These are phyloP conservation scores for Orbilia quercus DNA, from an alignment of 2,329 filamentous ascomycete species.

Conservation along the genomic window DNA sequence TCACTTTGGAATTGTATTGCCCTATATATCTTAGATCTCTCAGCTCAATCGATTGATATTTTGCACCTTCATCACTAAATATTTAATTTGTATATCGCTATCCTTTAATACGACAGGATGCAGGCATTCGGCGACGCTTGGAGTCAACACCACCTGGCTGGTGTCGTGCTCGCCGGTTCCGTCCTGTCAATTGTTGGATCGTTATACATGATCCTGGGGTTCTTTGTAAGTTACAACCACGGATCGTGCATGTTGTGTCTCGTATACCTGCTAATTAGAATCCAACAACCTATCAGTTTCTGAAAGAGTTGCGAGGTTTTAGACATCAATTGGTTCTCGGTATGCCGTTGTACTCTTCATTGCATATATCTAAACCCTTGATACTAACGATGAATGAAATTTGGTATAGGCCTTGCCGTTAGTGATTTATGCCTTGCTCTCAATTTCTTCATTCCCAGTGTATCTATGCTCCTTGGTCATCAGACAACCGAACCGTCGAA, in stretches of 20 bases:
- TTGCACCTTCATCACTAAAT: no score
- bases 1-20: neutral
- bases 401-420: constrained; percentile 26
- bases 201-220: constrained; percentile 46
- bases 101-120: constrained; percentile 17
- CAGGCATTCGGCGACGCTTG: constrained; percentile 37
- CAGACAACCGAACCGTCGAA: constrained; percentile 19
- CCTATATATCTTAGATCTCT: neutral
- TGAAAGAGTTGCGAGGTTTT: constrained; percentile 34
- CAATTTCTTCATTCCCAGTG: constrained; percentile 42
- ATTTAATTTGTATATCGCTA: neutral
- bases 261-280: constrained; percentile 8
- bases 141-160: constrained; percentile 39
- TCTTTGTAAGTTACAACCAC: constrained; percentile 22
- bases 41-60: neutral
- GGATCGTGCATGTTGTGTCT: neutral
- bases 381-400: neutral
- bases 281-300: constrained; percentile 21
- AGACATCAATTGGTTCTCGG: constrained; percentile 51
- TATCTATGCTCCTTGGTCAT: constrained; percentile 32
- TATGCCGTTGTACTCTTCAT: neutral
- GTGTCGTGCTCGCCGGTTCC: constrained; percentile 42
- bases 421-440: constrained; percentile 41
- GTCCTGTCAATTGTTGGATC: constrained; percentile 48
- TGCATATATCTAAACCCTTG: neutral